Evolutionary conservation across 1,284 basidiomycete species (phyloP).

Genomic region (Boletus semigastroideus): DNA sequence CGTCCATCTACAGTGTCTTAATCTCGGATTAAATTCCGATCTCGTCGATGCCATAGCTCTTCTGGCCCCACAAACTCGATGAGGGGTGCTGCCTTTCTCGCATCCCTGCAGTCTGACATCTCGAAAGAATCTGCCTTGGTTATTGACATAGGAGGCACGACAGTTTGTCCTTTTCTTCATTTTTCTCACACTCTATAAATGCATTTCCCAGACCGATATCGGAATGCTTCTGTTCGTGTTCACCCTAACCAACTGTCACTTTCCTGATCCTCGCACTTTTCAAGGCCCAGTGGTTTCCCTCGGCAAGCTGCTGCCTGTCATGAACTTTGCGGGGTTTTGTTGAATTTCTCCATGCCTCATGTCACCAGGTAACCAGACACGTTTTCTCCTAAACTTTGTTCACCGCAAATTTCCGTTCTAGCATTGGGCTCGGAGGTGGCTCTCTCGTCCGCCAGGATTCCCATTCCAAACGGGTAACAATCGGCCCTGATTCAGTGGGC

Average conservation of each 20-base stretch:
- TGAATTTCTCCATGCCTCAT: constrained; percentile 41
- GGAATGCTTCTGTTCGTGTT: constrained; percentile 35
- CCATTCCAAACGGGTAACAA: constrained; percentile 36
- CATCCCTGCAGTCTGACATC: constrained; percentile 38
- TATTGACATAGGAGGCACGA: constrained; percentile 58
- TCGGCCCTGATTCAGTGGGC: constrained; percentile 63
- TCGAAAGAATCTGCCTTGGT: constrained; percentile 48
- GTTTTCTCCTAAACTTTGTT: constrained; percentile 3
- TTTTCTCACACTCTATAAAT: constrained; percentile 18
- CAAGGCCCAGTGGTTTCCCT: constrained; percentile 42
- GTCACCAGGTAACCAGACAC: constrained; percentile 35
- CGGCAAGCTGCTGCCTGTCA: constrained; percentile 51
- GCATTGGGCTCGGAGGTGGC: constrained; percentile 56
- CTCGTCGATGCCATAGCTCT: constrained; percentile 31
- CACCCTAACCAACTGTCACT: neutral
- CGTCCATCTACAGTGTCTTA: constrained; percentile 3
- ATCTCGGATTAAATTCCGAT: constrained; percentile 11
- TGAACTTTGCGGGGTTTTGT: constrained; percentile 35
- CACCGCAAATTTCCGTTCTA: constrained; percentile 12
- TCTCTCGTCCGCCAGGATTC: constrained; percentile 43
- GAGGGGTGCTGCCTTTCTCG: constrained; percentile 60
- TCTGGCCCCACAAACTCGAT: constrained; percentile 67
- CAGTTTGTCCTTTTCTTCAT: constrained; percentile 35
- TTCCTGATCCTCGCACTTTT: constrained; percentile 14
- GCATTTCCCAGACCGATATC: constrained; percentile 33